phyloP scores from a whole-genome alignment of 108 stramenopile species.

The Skeletonema costatum region DNA sequence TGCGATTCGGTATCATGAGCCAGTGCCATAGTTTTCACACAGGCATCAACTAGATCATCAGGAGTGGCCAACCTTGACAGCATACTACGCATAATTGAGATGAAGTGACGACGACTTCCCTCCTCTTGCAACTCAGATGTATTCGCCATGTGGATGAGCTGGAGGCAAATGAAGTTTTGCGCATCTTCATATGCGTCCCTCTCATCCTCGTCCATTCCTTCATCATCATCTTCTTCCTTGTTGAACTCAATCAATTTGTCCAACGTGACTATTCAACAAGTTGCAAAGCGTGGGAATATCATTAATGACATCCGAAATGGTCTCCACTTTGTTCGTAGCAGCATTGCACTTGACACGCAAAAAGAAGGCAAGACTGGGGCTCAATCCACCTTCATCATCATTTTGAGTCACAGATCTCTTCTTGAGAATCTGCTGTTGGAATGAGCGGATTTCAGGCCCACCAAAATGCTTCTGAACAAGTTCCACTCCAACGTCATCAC shows the following conservation, averaged over 20 bases:
- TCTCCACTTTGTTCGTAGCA: slow-evolving; percentile 38
- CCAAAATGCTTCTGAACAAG: slow-evolving; percentile 46
- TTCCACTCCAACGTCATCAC: slow-evolving; percentile 31
- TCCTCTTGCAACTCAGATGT: slow-evolving; percentile 73
- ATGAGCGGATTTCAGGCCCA: slow-evolving; percentile 36
- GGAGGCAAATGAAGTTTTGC: slow-evolving; percentile 68
- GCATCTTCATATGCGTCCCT: slow-evolving; percentile 58
- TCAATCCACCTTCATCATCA: slow-evolving; percentile 9
- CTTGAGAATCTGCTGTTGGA: slow-evolving; percentile 36
- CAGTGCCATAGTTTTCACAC: slow-evolving; percentile 62
- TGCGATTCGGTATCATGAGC: slow-evolving; percentile 62
- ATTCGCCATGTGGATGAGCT: slow-evolving; percentile 77
- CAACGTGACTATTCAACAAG: slow-evolving; percentile 55
- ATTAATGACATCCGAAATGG: slow-evolving; percentile 58
- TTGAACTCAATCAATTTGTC: slow-evolving; percentile 43
- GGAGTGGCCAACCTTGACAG: slow-evolving; percentile 62
- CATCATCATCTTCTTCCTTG: slow-evolving; percentile 44
- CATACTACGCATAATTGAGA: slow-evolving; percentile 59
- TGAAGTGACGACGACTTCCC: slow-evolving; percentile 80
- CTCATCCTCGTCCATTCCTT: slow-evolving; percentile 54
- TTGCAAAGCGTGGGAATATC: slow-evolving; percentile 83
- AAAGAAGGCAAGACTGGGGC: slow-evolving; percentile 47
- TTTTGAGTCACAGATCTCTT: slow-evolving; percentile 20
- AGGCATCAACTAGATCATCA: slow-evolving; percentile 81
- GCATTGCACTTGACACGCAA: slow-evolving; percentile 54